phyloP scores from a whole-genome alignment of 345 rosid species.

The Streptanthus diversifolius region DNA sequence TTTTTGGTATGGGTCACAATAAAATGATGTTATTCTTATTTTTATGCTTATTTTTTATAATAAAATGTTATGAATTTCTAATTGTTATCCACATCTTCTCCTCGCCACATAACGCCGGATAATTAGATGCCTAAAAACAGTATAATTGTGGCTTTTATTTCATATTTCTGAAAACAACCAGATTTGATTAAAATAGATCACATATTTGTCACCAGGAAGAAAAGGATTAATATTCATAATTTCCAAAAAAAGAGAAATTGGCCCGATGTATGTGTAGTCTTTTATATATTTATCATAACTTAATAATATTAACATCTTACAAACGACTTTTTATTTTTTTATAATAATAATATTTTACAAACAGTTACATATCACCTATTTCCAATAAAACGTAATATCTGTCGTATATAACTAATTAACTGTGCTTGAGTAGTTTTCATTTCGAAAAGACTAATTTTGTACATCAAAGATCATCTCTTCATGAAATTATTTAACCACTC shows the following conservation, averaged over 20 bases:
- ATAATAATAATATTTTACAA: not conserved
- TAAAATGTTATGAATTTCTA: not conserved
- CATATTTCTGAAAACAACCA: not conserved
- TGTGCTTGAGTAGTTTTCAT: too few relatives aligned
- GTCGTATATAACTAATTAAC: too few relatives aligned
- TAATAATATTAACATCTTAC: not conserved
- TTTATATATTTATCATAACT: not conserved
- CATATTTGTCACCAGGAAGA: not conserved
- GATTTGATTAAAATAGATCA: not conserved
- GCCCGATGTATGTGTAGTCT: not conserved
- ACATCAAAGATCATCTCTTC: too few relatives aligned
- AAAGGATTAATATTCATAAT: not conserved
- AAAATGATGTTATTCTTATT: slow-evolving; percentile 7
- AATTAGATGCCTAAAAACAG: slow-evolving; percentile 22
- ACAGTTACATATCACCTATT: not conserved
- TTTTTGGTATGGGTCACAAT: slow-evolving; percentile 15
- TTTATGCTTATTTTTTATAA: not conserved
- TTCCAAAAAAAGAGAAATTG: not conserved
- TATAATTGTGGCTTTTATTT: not conserved
- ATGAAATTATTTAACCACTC: not conserved
- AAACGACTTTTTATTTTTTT: not conserved
- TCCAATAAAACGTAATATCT: not conserved
- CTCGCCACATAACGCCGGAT: slow-evolving; percentile 13
- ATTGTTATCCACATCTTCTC: slow-evolving; percentile 15
- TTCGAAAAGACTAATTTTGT: too few relatives aligned